A percentile compares a stretch with the other conserved stretches of the same genome.
phyloP scores from a whole-genome alignment of 768 basidiomycete species.

The Crassisporium funariophilum region DNA sequence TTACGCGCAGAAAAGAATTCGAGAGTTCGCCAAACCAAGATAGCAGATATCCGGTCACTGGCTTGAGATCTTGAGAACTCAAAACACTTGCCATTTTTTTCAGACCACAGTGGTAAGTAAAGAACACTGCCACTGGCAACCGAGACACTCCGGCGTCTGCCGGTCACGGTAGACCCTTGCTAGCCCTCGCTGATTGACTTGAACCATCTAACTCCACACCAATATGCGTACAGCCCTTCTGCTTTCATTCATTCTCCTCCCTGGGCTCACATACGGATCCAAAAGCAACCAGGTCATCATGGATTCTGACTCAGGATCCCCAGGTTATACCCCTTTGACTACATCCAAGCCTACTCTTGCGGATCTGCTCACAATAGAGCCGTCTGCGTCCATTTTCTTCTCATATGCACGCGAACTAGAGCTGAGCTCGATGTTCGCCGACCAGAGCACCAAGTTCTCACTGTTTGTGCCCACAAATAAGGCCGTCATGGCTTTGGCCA shows the following conservation, averaged over 20 bases:
- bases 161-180: too few relatives aligned
- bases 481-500: constrained; percentile 77
- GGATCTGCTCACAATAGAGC: constrained; percentile 78
- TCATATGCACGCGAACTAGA: constrained; percentile 77
- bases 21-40: too few relatives aligned
- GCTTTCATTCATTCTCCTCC: constrained; percentile 31
- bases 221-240: constrained; percentile 37
- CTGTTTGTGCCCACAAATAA: constrained; percentile 86
- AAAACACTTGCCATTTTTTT: too few relatives aligned
- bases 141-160: too few relatives aligned
- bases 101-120: too few relatives aligned
- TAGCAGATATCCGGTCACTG: too few relatives aligned
- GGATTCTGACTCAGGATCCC: constrained; percentile 8
- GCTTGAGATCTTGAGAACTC: too few relatives aligned
- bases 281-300: constrained; percentile 38
- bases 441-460: constrained; percentile 44
- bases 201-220: too few relatives aligned
- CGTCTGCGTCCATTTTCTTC: constrained; percentile 79
- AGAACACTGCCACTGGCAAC: too few relatives aligned
- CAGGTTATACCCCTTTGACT: constrained; percentile 37
- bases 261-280: constrained; percentile 27
- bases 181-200: too few relatives aligned
- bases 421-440: constrained; percentile 53
- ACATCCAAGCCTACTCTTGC: constrained; percentile 58
- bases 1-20: too few relatives aligned